phyloP scores from a whole-genome alignment of 768 basidiomycete genomes.

The Paxillus involutus region DNA sequence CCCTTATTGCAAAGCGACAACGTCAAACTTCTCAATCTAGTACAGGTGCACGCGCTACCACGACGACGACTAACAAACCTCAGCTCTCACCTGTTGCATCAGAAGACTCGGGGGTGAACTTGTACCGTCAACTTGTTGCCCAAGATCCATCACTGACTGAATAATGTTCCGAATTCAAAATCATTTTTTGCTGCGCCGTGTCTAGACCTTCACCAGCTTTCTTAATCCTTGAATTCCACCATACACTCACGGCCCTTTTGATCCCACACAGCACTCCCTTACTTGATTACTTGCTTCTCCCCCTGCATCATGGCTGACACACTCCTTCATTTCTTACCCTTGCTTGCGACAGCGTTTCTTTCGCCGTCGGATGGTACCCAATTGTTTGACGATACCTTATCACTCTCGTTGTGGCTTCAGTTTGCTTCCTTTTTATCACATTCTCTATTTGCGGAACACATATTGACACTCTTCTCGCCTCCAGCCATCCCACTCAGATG shows the following conservation, averaged over 20 bases:
- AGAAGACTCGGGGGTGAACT: conserved; percentile 75
- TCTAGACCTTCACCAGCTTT: conserved; percentile 18
- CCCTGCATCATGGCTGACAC: conserved; percentile 31
- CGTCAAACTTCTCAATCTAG: conserved; percentile 77
- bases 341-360: conserved; percentile 18
- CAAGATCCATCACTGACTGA: conserved; percentile 68
- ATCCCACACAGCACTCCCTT: conserved; percentile 28
- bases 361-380: conserved; percentile 24
- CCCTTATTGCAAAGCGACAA: conserved; percentile 51
- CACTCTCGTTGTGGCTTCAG: conserved; percentile 29
- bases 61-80: conserved; percentile 35
- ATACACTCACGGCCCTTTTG: conserved; percentile 24
- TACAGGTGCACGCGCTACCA: conserved; percentile 46
- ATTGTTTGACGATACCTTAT: conserved; percentile 34
- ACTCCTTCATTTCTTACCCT: conserved; percentile 22
- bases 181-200: conserved; percentile 8
- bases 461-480: conserved; percentile 23
- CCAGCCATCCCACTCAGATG: conserved; percentile 4
- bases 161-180: conserved; percentile 12
- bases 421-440: conserved; percentile 30
- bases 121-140: conserved; percentile 80
- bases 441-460: conserved; percentile 36
- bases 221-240: conserved; percentile 21
- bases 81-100: conserved; percentile 69
- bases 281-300: conserved; percentile 16